These are phyloP conservation scores for Stentor roeselii DNA, from an alignment of 73 alveolate genomes.

Conservation along the genomic window DNA sequence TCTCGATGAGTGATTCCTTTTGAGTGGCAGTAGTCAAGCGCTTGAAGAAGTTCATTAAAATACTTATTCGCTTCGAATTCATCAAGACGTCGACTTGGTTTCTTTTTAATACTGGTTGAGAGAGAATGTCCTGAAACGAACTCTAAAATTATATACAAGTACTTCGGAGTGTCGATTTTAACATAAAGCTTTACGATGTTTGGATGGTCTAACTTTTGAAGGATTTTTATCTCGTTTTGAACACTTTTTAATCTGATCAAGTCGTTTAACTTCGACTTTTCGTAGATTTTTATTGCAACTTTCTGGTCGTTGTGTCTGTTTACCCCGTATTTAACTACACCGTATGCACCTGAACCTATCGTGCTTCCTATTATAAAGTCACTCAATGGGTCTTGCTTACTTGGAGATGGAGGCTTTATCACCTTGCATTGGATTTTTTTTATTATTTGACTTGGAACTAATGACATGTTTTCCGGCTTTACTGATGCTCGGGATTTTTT, in stretches of 20 bases:
- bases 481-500: not conserved
- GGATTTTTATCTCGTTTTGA: constrained; percentile 43
- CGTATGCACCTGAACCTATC: constrained; percentile 70
- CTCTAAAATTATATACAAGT: constrained; percentile 78
- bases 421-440: not conserved
- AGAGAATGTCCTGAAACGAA: constrained; percentile 75
- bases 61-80: constrained; percentile 67
- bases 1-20: constrained; percentile 87
- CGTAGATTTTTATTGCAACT: constrained; percentile 49
- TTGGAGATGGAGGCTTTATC: not conserved
- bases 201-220: constrained; percentile 65
- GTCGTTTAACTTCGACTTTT: constrained; percentile 45
- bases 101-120: constrained; percentile 56
- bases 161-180: constrained; percentile 59
- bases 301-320: constrained; percentile 37
- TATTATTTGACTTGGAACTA: not conserved
- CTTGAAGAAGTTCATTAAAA: constrained; percentile 69
- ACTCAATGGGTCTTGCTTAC: not conserved
- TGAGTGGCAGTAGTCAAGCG: constrained; percentile 77
- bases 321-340: constrained; percentile 49
- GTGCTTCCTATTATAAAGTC: not conserved
- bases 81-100: constrained; percentile 58
- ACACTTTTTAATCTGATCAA: constrained; percentile 41
- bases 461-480: not conserved
- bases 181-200: constrained; percentile 69